Conservation (phyloP, 495 filamentous ascomycete genomes). For the Venustampulla echinocandica region DNA sequence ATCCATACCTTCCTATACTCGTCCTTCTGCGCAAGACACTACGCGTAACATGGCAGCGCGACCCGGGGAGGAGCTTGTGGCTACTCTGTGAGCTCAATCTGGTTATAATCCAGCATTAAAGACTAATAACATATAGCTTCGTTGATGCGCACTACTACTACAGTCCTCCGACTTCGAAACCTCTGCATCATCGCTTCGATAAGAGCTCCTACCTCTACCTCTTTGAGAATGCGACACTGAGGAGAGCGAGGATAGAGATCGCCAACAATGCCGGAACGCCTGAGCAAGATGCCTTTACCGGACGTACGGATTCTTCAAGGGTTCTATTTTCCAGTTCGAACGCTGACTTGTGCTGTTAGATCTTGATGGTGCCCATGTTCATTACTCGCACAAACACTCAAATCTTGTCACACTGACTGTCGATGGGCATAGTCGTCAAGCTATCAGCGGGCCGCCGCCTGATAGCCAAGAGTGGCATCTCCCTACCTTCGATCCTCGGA, state of each 20-base stretch:
- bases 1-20: background rate
- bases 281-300: constrained; percentile 85
- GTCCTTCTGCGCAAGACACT: too few relatives aligned
- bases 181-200: constrained; percentile 78
- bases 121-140: constrained; percentile 46
- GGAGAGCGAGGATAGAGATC: constrained; percentile 67
- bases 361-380: constrained; percentile 54
- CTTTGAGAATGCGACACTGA: constrained; percentile 62
- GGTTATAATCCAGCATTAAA: background rate
- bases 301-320: constrained; percentile 46
- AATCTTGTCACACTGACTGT: constrained; percentile 68
- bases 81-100: constrained; percentile 60
- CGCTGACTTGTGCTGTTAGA: too few relatives aligned
- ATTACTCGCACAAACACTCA: constrained; percentile 71
- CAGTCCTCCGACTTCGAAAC: constrained; percentile 56
- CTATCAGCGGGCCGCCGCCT: constrained; percentile 18
- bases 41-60: constrained; percentile 56
- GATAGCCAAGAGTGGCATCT: constrained; percentile 65
- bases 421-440: constrained; percentile 39
- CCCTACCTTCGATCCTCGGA: constrained; percentile 57
- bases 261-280: constrained; percentile 79
- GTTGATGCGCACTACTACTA: constrained; percentile 90
- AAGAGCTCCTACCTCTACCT: constrained; percentile 85
- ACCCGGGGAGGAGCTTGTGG: constrained; percentile 67
- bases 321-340: background rate